Evolutionary conservation across 768 basidiomycete species (phyloP).

Genomic region (Mycena maculata): DNA sequence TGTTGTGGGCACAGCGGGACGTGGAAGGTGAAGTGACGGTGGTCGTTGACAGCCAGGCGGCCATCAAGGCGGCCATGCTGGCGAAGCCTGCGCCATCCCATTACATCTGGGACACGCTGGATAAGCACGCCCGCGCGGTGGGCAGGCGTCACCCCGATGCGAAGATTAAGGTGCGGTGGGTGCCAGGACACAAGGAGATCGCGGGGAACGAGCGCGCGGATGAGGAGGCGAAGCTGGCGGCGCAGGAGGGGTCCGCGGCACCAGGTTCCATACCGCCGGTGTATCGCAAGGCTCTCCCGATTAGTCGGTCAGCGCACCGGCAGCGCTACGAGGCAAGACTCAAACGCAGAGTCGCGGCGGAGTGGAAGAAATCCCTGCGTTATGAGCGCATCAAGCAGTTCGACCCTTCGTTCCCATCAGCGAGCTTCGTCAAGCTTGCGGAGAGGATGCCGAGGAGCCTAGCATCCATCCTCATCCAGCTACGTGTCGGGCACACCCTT

Average conservation of each 20-base stretch:
- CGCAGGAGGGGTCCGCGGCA: not conserved
- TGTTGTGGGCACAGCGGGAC: no score
- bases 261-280: no score
- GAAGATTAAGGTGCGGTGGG: slow-evolving; percentile 29
- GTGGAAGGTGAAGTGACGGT: no score
- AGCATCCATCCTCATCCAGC: no score
- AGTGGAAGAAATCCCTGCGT: slow-evolving; percentile 9
- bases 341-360: not conserved
- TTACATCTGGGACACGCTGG: slow-evolving; percentile 6
- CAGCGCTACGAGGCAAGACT: not conserved
- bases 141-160: not conserved
- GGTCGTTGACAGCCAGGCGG: no score
- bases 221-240: slow-evolving; percentile 33
- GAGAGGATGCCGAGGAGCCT: slow-evolving; percentile 33
- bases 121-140: not conserved
- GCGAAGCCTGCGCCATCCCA: no score
- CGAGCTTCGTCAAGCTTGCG: not conserved
- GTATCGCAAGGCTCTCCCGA: not conserved
- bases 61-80: no score
- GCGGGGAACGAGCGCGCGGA: slow-evolving; percentile 37
- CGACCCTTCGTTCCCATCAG: not conserved
- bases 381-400: no score
- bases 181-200: slow-evolving; percentile 36
- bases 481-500: slow-evolving; percentile 45
- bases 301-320: not conserved